Evolutionary conservation across 1,284 basidiomycete species (phyloP).

Genomic region (Malassezia furfur): DNA sequence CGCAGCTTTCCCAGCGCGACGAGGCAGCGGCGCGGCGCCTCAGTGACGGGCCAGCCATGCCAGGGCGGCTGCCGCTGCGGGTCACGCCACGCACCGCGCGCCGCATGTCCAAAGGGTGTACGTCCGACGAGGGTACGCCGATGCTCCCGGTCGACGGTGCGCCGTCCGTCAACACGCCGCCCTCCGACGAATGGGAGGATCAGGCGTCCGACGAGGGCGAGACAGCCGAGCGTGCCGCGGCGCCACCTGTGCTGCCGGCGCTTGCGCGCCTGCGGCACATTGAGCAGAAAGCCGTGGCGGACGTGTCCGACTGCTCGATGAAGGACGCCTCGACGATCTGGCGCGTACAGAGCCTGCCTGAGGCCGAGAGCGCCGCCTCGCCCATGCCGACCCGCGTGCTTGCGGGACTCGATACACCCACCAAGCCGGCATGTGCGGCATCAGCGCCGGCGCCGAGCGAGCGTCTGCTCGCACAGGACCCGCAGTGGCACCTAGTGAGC

Average conservation of each 20-base stretch:
- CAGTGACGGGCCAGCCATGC: neutral
- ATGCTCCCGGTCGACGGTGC: neutral
- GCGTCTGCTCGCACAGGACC: conserved; percentile 1
- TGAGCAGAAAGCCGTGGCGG: neutral
- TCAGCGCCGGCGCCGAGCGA: neutral
- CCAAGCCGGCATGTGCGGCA: neutral
- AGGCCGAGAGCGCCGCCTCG: neutral
- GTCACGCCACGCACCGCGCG: neutral
- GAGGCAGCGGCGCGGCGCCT: neutral
- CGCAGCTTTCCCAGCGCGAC: neutral
- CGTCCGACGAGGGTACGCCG: neutral
- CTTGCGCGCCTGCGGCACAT: conserved; percentile 3
- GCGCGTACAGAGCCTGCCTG: neutral
- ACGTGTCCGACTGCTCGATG: conserved; percentile 18
- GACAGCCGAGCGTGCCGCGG: too few relatives aligned
- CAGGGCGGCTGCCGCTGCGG: neutral
- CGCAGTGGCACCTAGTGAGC: conserved; percentile 12
- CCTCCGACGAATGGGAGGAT: conserved; percentile 14
- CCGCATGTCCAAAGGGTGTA: neutral
- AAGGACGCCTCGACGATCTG: conserved; percentile 16
- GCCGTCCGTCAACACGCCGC: too few relatives aligned
- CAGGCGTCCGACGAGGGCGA: conserved; percentile 2
- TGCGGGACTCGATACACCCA: neutral
- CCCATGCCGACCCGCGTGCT: neutral
- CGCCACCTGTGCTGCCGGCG: neutral